Base-by-base conservation (phyloP, 768 basidiomycete genomes). In the Suillus subalutaceus region DNA sequence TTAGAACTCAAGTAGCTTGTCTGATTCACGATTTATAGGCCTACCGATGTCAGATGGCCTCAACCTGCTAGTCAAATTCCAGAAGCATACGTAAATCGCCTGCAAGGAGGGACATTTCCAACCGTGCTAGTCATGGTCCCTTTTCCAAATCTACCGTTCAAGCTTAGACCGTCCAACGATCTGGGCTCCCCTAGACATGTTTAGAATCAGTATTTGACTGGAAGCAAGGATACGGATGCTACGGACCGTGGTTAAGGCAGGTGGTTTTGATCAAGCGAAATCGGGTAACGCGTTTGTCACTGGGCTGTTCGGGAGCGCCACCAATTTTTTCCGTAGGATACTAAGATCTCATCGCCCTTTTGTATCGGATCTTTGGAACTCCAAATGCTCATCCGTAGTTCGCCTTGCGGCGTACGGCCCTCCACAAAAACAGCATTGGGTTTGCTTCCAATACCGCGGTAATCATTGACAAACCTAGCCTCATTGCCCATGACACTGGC, bases 401-500 rank as follows among this genome's bases (percentile, higher is more conserved):
- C 91, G 20, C 91, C 93, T 41, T 68, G 71, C 23, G 66, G 68
- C 12, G 81, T 82, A 66, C 86, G 79, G 44, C 78, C 77, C 50
- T 93, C 92, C 60, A 82, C 79, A 70, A 94, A 94, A 37, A 85
- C 70, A 0, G 88, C 90, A 69, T 95, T 95, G 5, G 93, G 88
- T 73, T 81, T 89, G 30, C 76, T 74, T 59, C 74, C 79, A n/a
- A 95, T 81, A 3, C 94, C 93, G 64, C 96, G 85, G 77, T 90
- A 98, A 80, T 97, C 96, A 71, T 97, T 97, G 66, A 94, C 83
- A 74, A 97, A 96, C 72, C 96, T 82, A 1, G 90, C 90, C 75
- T 95, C 93, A 77, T 96, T 97, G 37, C 96, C 96, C 81, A 86
- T 86, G 3, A 53, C 69, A 37, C 81, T 81, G 23, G 94, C 94